Percentiles rank a stretch among this genome's conserved stretches.
phyloP scores from a whole-genome alignment of 352 stramenopile genomes.

The Phytophthora litchii region DNA sequence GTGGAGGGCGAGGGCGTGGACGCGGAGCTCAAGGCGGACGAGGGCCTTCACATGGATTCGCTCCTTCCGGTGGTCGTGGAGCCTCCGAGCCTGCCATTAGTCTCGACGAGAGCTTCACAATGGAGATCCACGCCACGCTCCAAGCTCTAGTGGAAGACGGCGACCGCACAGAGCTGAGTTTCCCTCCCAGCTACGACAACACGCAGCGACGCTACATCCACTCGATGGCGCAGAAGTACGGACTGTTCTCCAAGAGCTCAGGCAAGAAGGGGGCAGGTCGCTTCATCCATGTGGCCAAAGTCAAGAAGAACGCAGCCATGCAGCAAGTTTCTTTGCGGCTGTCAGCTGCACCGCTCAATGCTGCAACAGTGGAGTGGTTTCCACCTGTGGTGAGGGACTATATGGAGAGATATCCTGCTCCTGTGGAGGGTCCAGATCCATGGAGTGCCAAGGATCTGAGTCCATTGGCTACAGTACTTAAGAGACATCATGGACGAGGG shows the following conservation, averaged over 20 bases:
- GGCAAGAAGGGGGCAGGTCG: conserved; percentile 62
- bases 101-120: conserved; percentile 74
- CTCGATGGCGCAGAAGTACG: conserved; percentile 78
- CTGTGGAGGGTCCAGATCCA: conserved; percentile 19
- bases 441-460: conserved; percentile 38
- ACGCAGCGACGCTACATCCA: conserved; percentile 85
- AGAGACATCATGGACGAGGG: conserved; percentile 20
- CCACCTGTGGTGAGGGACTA: conserved; percentile 48
- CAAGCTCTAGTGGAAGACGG: conserved; percentile 73
- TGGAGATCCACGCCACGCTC: conserved; percentile 64
- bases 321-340: conserved; percentile 68
- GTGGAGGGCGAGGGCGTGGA: conserved; percentile 15
- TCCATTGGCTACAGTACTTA: conserved; percentile 20
- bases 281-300: conserved; percentile 82
- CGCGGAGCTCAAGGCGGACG: conserved; percentile 17
- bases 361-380: conserved; percentile 44
- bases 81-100: conserved; percentile 42
- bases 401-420: conserved; percentile 47
- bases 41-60: conserved; percentile 10
- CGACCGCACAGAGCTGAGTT: conserved; percentile 63
- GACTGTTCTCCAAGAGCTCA: conserved; percentile 84
- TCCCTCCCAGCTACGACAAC: conserved; percentile 71
- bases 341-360: conserved; percentile 39
- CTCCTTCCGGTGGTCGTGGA: conserved; percentile 1
- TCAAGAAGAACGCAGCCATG: conserved; percentile 87